A percentile compares a stretch with the other conserved stretches of the same genome.
phyloP scores from a whole-genome alignment of 2,329 filamentous ascomycete genomes.

The Arthrobotrys entomopaga region DNA sequence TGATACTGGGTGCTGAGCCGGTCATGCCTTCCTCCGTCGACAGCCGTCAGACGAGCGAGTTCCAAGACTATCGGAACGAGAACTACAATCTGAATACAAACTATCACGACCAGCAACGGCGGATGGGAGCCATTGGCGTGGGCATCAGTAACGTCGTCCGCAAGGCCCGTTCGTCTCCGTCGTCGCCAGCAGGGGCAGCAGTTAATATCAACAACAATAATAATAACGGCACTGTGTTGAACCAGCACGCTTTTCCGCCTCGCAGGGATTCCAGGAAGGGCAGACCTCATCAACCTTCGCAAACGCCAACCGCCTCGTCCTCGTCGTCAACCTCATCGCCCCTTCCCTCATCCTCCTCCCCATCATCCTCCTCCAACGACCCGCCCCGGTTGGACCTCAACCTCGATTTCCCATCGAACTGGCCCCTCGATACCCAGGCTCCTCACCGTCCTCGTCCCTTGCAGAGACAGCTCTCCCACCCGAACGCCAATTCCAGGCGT shows the following conservation, averaged over 20 bases:
- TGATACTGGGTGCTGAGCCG: constrained; percentile 33
- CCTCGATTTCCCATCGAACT: constrained; percentile 38
- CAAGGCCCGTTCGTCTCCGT: constrained; percentile 7
- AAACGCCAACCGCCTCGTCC: constrained; percentile 29
- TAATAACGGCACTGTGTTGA: constrained; percentile 8
- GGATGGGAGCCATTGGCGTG: neutral
- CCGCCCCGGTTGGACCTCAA: constrained; percentile 21
- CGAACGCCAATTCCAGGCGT: constrained; percentile 44
- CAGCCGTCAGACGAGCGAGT: constrained; percentile 1
- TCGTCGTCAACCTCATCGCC: constrained; percentile 21
- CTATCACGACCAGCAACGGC: constrained; percentile 25
- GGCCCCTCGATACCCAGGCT: constrained; percentile 42
- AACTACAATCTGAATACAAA: constrained; percentile 39
- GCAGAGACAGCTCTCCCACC: constrained; percentile 53
- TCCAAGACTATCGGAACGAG: constrained; percentile 26
- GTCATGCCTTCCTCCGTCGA: constrained; percentile 31
- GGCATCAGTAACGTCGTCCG: constrained; percentile 1
- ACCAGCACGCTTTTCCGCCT: constrained; percentile 38
- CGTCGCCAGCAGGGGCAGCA: constrained; percentile 19
- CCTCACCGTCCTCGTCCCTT: constrained; percentile 24
- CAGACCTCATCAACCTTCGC: constrained; percentile 29
- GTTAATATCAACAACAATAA: too few species aligned
- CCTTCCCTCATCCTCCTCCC: constrained; percentile 15
- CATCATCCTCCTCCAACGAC: constrained; percentile 24
- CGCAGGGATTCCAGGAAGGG: constrained; percentile 53